A percentile compares a stretch with the other conserved stretches of the same genome.
Evolutionary conservation across 2,329 filamentous ascomycete species (phyloP).

Genomic region (Amphichorda felina): DNA sequence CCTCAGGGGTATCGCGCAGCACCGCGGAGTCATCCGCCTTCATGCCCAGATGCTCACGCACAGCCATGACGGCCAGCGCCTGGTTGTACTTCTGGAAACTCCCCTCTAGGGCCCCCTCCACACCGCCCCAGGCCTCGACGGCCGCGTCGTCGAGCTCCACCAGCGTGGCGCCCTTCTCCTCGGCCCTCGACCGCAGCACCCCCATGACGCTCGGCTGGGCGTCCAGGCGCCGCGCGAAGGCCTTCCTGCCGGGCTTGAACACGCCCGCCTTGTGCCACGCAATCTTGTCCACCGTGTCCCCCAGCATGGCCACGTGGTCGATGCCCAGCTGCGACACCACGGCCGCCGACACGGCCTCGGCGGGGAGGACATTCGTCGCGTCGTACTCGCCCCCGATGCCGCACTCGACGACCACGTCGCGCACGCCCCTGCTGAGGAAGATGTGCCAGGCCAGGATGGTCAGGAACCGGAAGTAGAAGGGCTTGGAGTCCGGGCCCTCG

Average conservation of each 20-base stretch:
- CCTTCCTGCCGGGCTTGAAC: conserved; percentile 50
- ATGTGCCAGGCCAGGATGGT: conserved; percentile 81
- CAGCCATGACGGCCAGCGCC: conserved; percentile 42
- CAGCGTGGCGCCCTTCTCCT: conserved; percentile 37
- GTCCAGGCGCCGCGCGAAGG: conserved; percentile 18
- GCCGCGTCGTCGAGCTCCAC: conserved; percentile 26
- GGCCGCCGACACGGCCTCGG: conserved; percentile 51
- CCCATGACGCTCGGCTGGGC: conserved; percentile 24
- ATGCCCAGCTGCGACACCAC: conserved; percentile 75
- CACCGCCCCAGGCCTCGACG: conserved; percentile 28
- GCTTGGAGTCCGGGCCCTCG: conserved; percentile 54
- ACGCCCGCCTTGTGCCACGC: conserved; percentile 89
- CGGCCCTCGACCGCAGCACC: conserved; percentile 48
- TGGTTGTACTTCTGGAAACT: conserved; percentile 48
- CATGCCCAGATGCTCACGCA: conserved; percentile 40
- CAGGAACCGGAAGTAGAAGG: conserved; percentile 85
- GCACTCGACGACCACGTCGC: conserved; percentile 76
- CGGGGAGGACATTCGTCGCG: conserved; percentile 70
- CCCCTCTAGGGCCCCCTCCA: conserved; percentile 29
- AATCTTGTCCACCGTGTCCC: conserved; percentile 67
- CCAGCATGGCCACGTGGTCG: conserved; percentile 74
- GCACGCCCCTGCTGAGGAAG: conserved; percentile 65
- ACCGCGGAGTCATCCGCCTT: conserved; percentile 6
- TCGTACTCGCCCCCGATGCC: conserved; percentile 93
- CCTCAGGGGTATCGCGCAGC: conserved; percentile 12